These are phyloP conservation scores for Parathielavia appendiculata DNA, from an alignment of 495 filamentous ascomycete species.

Conservation along the genomic window DNA sequence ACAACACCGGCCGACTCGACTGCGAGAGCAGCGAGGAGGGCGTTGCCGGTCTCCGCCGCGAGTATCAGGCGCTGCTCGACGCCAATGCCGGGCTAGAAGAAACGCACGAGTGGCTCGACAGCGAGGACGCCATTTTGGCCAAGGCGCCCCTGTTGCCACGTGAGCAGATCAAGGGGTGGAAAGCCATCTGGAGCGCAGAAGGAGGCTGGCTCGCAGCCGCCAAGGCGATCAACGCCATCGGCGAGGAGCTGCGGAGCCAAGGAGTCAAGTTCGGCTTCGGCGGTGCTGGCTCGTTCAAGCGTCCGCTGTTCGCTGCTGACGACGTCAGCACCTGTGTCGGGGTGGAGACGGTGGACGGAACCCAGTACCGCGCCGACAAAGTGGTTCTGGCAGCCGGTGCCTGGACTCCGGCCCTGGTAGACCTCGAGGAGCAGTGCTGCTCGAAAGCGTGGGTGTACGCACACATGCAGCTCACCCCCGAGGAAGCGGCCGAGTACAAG, in stretches of 20 bases:
- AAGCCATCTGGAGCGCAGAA: not conserved
- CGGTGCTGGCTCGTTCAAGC: not conserved
- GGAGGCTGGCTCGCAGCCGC: conserved; percentile 2
- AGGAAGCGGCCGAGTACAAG: not conserved
- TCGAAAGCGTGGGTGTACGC: conserved; percentile 1
- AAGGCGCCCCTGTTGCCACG: not conserved
- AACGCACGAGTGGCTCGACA: conserved; percentile 2
- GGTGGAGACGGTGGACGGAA: not conserved
- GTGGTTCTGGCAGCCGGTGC: not conserved
- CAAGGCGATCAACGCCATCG: conserved; percentile 3
- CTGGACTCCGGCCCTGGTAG: not conserved
- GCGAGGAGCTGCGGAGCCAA: not conserved
- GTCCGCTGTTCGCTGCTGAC: not conserved
- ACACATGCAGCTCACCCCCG: not conserved
- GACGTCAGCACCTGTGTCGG: not conserved
- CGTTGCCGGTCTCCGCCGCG: not conserved
- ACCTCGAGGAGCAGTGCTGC: conserved; percentile 2
- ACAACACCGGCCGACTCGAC: conserved; percentile 2
- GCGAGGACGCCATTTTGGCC: not conserved
- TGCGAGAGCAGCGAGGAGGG: conserved; percentile 2
- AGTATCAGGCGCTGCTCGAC: not conserved
- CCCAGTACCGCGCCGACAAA: not conserved
- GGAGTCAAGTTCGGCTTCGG: not conserved
- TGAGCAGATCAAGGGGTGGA: not conserved
- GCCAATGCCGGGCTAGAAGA: not conserved